Base-by-base conservation (phyloP, 2,329 filamentous ascomycete genomes). In the Colletotrichum viniferum region DNA sequence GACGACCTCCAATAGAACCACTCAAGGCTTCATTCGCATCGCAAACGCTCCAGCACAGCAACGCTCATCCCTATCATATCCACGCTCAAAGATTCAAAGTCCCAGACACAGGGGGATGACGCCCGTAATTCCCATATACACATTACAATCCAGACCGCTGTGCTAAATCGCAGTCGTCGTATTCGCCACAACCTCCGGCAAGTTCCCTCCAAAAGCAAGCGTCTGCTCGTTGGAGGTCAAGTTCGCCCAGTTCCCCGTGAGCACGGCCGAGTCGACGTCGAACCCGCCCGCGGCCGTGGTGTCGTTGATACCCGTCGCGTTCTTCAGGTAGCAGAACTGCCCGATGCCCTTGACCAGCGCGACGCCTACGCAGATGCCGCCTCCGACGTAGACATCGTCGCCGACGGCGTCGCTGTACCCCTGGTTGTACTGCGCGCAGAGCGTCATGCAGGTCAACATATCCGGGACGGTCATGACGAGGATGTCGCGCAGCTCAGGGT, bases 351-450 rank as follows among this genome's bases (percentile, higher is more conserved):
- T 76, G 68, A 77, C 32, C 36, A 77, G 63, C 26, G 62, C 75
- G 30, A 77, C 75, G 12, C 75, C 75, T 5, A 77, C 69, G 26
- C 75, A 77, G 26, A 77, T 77, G 30, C 75, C 75, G 63, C 75
- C 75, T 32, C 73, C 69, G 2, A 72, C 68, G 26, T 68, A 64
- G 7, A 77, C 68, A 28, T 77, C 75, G 10, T 77, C 75, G 62
- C 75, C 75, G 12, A 77, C 73, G 56, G 73, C 73, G 10, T 77
- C 75, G 73, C 75, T 77, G 52, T 77, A 73, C 12, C 75, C 73
- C 72, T 75, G 67, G 58, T 77, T 77, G 58, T 76, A 76, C 73
- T 77, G 72, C 6, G 75, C 75, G 73, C 73, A 77, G 9, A 77
- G 73, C 24, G 75, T 76, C 62, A 76, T 76, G 64, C 75, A 77